Conservation (phyloP, 1,284 basidiomycete species). For the Ceratobasidium sp. region DNA sequence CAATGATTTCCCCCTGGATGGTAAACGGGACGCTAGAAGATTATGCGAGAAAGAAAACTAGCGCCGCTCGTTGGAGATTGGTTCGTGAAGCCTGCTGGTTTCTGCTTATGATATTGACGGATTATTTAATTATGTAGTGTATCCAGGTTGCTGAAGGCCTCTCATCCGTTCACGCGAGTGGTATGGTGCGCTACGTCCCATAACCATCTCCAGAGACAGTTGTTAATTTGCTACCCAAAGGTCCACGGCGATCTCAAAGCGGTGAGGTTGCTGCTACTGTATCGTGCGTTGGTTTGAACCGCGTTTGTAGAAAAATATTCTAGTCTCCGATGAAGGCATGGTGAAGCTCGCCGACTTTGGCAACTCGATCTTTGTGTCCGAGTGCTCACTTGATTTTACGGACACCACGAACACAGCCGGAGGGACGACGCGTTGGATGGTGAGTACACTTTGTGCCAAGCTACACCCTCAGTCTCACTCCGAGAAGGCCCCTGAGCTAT, state of each 20-base stretch:
- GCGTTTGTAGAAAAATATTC: neutral
- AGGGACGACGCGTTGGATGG: conserved; percentile 10
- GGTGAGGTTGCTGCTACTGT: neutral
- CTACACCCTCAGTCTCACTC: neutral
- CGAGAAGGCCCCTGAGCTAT: conserved; percentile 4
- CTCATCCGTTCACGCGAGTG: neutral
- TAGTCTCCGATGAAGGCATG: neutral
- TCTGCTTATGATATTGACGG: neutral
- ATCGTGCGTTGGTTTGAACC: neutral
- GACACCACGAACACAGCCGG: conserved; percentile 1
- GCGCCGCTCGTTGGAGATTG: neutral
- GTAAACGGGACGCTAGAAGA: neutral
- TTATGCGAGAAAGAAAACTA: neutral
- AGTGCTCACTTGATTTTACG: neutral
- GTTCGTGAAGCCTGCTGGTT: neutral
- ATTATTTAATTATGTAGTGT: neutral
- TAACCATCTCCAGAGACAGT: neutral
- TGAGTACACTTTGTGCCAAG: neutral
- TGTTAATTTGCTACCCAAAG: neutral
- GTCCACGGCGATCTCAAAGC: conserved; percentile 13
- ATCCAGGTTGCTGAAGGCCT: neutral
- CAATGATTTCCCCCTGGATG: neutral
- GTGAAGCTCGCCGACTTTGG: conserved; percentile 4
- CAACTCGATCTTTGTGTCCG: neutral
- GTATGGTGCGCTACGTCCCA: neutral